Base-by-base conservation (phyloP, 495 filamentous ascomycete species). In the Chaetomium fimeti region DNA sequence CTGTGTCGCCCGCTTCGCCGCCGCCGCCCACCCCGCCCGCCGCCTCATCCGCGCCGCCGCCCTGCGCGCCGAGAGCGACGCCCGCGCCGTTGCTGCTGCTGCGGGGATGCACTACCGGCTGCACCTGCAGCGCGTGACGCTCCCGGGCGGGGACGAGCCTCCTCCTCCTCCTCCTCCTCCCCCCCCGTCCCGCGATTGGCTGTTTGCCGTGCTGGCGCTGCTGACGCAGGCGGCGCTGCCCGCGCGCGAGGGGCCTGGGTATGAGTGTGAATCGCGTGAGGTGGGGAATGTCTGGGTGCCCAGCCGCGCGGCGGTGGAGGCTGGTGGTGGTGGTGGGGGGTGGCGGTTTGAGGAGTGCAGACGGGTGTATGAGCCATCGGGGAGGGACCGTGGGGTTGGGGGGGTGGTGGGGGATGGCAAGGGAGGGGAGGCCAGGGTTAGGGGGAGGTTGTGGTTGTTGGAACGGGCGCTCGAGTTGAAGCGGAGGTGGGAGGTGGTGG, bases 141-240 rank as follows among this genome's bases (percentile, higher is more conserved):
- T 22, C 42, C 43, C 43, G 29, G 16, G 9, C 20, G 27, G 3
- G 29, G 29, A 32, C 7, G 29, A 32, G 29, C 29, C 29, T 32
- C 3, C 29, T 7, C 29, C 29, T 3, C n/a, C n/a, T n/a, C n/a
- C n/a, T n/a, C n/a, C n/a, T n/a, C n/a, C 29, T 32, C 29, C 29
- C 3, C 16, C 2, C 2, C 48, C 48, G 29, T 0, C 2, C 20
- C 5, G 27, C 20, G 29, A 28, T 36, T 54, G 51, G 49, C 3
- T 62, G 48, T 62, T 12, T 4, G 7, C 6, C 16, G 60, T 62
- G 36, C 18, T 62, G 13, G 32, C 49, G 36, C 5, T 27, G 24
- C 45, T 62, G 60, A 47, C 47, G 49, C 15, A 45, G 22, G 60
- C 51, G 1, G 60, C n/a, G 36, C 25, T 62, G 60, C 49, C 60